phyloP scores from a whole-genome alignment of 805 yeast species.

The Starmerella cellae region DNA sequence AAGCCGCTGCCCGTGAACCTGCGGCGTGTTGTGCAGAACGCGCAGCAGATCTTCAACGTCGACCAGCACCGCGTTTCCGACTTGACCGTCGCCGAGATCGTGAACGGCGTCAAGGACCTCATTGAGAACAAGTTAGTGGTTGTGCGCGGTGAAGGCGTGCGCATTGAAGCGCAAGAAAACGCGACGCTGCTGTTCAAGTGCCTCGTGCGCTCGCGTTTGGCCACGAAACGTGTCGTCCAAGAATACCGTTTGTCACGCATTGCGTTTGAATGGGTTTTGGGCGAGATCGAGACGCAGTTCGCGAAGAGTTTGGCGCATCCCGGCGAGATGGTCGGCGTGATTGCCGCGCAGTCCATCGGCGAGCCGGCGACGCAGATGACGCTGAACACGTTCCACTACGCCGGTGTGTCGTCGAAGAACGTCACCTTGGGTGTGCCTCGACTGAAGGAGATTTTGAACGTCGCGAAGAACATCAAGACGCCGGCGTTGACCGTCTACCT shows the following conservation, averaged over 20 bases:
- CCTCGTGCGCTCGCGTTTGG: conserved; percentile 80
- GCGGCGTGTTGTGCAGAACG: conserved; percentile 91
- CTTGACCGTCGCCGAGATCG: conserved; percentile 69
- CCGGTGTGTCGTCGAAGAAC: conserved; percentile 93
- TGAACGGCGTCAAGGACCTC: conserved; percentile 54
- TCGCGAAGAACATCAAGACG: conserved; percentile 97
- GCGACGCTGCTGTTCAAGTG: conserved; percentile 86
- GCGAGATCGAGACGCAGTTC: conserved; percentile 88
- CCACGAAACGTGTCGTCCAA: conserved; percentile 79
- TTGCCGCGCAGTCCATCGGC: conserved; percentile 96
- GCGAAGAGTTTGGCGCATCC: conserved; percentile 85
- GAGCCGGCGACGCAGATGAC: conserved; percentile 99
- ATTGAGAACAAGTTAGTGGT: conserved; percentile 51
- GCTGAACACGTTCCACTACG: conserved; percentile 91
- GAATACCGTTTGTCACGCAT: conserved; percentile 73
- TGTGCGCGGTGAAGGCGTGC: conserved; percentile 68
- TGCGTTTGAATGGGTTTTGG: conserved; percentile 92
- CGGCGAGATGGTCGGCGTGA: conserved; percentile 97
- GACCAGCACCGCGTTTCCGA: conserved; percentile 87
- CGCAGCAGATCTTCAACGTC: conserved; percentile 91
- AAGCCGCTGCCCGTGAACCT: conserved; percentile 98
- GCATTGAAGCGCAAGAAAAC: conserved; percentile 78
- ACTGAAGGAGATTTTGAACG: conserved; percentile 92
- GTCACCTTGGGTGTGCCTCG: conserved; percentile 97
- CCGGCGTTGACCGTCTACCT: conserved; percentile 96